phyloP scores from a whole-genome alignment of 305 asterid species.

The Ajuga reptans region DNA sequence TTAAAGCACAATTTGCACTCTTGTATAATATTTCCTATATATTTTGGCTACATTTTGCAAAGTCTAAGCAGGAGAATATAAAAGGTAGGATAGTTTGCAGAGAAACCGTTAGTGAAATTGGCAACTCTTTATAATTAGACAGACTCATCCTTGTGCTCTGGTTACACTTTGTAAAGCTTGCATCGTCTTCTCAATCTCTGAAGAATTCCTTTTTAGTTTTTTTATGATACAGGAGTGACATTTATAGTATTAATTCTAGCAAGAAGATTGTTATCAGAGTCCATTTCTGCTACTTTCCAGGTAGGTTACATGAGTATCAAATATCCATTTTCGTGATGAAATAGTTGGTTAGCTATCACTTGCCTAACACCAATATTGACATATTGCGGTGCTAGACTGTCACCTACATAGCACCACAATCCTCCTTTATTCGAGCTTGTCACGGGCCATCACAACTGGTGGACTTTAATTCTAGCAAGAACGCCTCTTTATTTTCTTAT shows the following conservation, averaged over 20 bases:
- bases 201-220: neutral
- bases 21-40: too few species aligned
- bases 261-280: too few species aligned
- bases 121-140: neutral
- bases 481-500: neutral
- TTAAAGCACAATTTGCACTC: neutral
- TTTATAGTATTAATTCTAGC: neutral
- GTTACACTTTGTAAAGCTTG: neutral
- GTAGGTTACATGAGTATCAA: neutral
- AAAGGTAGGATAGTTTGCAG: neutral
- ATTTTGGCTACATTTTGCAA: too few species aligned
- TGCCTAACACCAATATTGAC: neutral
- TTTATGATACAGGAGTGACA: neutral
- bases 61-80: neutral
- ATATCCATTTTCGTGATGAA: neutral
- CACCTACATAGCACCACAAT: neutral
- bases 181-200: neutral
- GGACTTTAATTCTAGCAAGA: neutral
- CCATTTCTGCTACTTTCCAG: neutral
- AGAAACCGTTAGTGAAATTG: neutral
- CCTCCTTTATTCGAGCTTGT: neutral
- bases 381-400: neutral
- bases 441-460: neutral
- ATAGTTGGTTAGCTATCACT: neutral
- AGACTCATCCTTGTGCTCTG: neutral